These are phyloP conservation scores for Geranomyces michiganensis DNA, from an alignment of 192 early-diverging fungal genomes.

Conservation along the genomic window DNA sequence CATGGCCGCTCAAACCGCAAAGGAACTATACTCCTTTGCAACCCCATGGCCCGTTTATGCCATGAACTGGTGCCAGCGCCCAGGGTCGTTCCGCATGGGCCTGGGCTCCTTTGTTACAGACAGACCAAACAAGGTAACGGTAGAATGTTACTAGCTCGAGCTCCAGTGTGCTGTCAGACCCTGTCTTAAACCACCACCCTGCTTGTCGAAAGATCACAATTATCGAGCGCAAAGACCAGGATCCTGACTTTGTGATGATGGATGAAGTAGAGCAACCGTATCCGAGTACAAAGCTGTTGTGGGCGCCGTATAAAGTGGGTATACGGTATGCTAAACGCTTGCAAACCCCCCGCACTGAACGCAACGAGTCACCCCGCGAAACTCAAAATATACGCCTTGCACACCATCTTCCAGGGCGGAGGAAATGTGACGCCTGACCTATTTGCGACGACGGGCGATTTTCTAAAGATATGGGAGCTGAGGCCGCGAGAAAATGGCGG, in stretches of 20 bases:
- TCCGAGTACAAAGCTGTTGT: conserved; percentile 89
- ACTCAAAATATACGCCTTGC: too few species aligned
- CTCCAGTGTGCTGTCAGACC: background rate
- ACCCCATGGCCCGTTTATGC: conserved; percentile 87
- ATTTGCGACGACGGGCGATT: conserved; percentile 87
- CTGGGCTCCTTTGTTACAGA: conserved; percentile 58
- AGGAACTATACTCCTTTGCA: conserved; percentile 24
- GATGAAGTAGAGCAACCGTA: conserved; percentile 81
- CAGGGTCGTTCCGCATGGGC: conserved; percentile 77
- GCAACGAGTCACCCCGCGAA: background rate
- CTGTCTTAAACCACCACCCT: too few species aligned
- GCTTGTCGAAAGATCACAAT: too few species aligned
- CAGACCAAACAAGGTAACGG: conserved; percentile 34
- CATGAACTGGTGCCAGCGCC: conserved; percentile 81
- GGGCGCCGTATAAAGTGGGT: conserved; percentile 72
- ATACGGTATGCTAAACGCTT: background rate
- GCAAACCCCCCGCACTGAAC: background rate
- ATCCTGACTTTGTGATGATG: conserved; percentile 68
- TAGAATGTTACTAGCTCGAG: background rate
- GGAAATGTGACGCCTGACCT: conserved; percentile 58
- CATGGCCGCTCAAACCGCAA: background rate
- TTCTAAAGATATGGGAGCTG: conserved; percentile 86
- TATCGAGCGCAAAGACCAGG: conserved; percentile 55
- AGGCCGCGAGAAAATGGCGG: conserved; percentile 50
- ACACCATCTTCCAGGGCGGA: background rate